These are phyloP conservation scores for Cyathus striatus DNA, from an alignment of 768 basidiomycete species.

Conservation along the genomic window DNA sequence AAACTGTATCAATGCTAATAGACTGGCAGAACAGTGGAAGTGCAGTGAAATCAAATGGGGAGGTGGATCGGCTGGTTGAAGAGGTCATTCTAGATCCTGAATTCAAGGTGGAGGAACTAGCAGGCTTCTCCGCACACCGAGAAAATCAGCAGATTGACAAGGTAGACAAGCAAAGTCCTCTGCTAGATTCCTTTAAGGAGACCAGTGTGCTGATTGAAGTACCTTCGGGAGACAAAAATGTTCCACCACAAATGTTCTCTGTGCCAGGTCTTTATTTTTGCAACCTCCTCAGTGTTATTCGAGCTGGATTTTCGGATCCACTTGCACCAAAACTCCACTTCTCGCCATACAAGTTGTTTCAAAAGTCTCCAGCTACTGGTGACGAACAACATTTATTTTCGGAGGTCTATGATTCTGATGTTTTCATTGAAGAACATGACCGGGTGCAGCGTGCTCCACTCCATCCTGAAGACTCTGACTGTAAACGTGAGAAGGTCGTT, in stretches of 20 bases:
- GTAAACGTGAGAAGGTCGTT: slow-evolving; percentile 8
- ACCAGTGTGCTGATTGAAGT: slow-evolving; percentile 15
- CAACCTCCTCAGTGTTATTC: slow-evolving; percentile 16
- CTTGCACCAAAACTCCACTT: slow-evolving; percentile 17
- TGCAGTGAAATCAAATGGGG: background rate
- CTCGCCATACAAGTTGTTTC: slow-evolving; percentile 20
- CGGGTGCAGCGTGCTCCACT: slow-evolving; percentile 16
- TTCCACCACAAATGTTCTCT: slow-evolving; percentile 11
- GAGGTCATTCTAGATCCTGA: slow-evolving; percentile 14
- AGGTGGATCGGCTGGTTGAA: slow-evolving; percentile 9
- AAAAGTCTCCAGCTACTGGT: slow-evolving; percentile 1
- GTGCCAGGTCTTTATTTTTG: slow-evolving; percentile 21
- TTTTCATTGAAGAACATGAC: slow-evolving; percentile 21
- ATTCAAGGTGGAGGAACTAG: slow-evolving; percentile 13
- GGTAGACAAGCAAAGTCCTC: slow-evolving; percentile 8
- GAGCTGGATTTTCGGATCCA: slow-evolving; percentile 11
- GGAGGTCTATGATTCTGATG: slow-evolving; percentile 28
- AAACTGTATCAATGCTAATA: background rate
- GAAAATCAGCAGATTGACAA: slow-evolving; percentile 11
- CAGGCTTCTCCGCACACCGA: slow-evolving; percentile 10
- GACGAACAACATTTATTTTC: slow-evolving; percentile 12
- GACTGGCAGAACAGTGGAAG: background rate
- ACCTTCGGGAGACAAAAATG: slow-evolving; percentile 16
- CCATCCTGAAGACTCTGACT: background rate
- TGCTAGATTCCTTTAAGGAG: slow-evolving; percentile 9